A percentile compares a stretch with the other conserved stretches of the same genome.
Evolutionary conservation across 306 rosid species (phyloP).

Genomic region (Pueraria montana): DNA sequence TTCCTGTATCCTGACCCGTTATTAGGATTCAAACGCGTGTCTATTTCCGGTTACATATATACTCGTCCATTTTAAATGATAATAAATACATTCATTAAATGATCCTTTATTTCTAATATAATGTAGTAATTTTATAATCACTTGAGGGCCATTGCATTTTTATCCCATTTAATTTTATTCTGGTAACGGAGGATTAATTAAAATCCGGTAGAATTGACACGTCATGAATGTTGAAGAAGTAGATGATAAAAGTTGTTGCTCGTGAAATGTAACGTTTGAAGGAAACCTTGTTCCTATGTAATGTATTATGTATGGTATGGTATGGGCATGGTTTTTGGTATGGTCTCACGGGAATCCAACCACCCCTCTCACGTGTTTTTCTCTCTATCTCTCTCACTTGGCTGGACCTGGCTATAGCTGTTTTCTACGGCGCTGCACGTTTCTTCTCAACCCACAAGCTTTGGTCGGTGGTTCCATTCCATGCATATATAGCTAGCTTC

Average conservation of each 20-base stretch:
- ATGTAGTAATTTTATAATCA: too few species aligned
- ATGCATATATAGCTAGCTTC: background rate
- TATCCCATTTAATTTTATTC: background rate
- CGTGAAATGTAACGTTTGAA: constrained; percentile 49
- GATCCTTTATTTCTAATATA: too few species aligned
- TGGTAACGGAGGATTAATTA: background rate
- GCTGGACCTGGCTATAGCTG: constrained; percentile 7
- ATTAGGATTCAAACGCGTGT: too few species aligned
- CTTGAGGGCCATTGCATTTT: too few species aligned
- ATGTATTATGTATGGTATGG: background rate
- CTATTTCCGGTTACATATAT: too few species aligned
- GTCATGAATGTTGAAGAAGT: constrained; percentile 9
- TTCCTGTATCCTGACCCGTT: too few species aligned
- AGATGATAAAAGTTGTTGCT: background rate
- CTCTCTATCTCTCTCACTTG: constrained; percentile 31
- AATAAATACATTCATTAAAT: too few species aligned
- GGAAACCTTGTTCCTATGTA: constrained; percentile 19
- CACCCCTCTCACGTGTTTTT: constrained; percentile 63
- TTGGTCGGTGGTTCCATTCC: constrained; percentile 56
- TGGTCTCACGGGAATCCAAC: constrained; percentile 70
- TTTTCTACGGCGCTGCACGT: constrained; percentile 57
- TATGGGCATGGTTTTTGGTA: constrained; percentile 47
- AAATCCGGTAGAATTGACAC: background rate
- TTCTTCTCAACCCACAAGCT: constrained; percentile 55
- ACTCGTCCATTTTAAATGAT: too few species aligned